Base-by-base conservation (phyloP, 148 eudicot genomes). In the Heliosperma pusillum region DNA sequence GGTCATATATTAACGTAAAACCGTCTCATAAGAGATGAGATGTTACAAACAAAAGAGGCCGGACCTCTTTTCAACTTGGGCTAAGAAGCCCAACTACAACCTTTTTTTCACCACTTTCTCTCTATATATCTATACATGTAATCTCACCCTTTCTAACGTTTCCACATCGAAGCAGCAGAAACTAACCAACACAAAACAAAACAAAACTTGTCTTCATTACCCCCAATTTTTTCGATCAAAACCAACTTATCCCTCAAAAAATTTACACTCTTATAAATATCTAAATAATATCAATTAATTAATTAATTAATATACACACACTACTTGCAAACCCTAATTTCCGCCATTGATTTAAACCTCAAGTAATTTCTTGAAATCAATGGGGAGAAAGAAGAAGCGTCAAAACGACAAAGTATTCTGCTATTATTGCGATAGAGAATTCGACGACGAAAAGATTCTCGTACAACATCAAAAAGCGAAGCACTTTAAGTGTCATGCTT, bases 391-490 rank as follows among this genome's bases (percentile, higher is more conserved):
- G 87, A 93, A 93, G 95, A 91, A 91, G 89, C 87, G 93, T 52
- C 81, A 80, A 52, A 78, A 75, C 80, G 77, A 74, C 75, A 75
- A 91, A 78, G 88, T 94, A 4, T 94, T 95, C 85, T 94, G 98
- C 82, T 94, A 94, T 66, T 94, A 94, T 75, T 94, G 98, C 86
- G 98, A 94, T 63, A 87, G 98, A 72, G 97, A 91, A 45, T 94
- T 94, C 40, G 97, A 94, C n/a, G 98, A 94, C 42, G 98, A 94
- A 90, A 94, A 94, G 86, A 94, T 94, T 63, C 40, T 94, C 75
- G 92, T 94, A 30, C 98, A 94, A 78, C 97, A 94, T 70, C 98
- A 94, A 81, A 94, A 94, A 62, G 98, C 98, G 15, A 94, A 91
- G 82, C 98, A 94, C 79, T 94, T 94, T 65, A 94, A 94, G 80